A percentile compares a stretch with the other conserved stretches of the same genome.
Conservation (phyloP, 306 rosid species). For the Luffa acutangula region DNA sequence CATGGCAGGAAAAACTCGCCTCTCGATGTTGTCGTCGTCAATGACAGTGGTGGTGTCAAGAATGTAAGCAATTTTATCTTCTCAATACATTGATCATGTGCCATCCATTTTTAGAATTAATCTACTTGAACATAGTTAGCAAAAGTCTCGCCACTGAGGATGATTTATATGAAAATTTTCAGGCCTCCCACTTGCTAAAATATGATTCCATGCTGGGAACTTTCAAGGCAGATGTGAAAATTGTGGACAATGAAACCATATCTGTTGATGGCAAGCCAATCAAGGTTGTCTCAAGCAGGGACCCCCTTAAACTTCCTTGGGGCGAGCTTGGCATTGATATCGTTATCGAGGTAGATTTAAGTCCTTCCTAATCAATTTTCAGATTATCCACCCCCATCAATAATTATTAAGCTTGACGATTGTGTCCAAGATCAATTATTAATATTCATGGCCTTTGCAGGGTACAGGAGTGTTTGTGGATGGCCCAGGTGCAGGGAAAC, state of each 20-base stretch:
- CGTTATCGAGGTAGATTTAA: slow-evolving; percentile 69
- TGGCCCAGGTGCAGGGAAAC: slow-evolving; percentile 98
- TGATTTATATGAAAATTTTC: background rate
- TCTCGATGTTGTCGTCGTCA: slow-evolving; percentile 81
- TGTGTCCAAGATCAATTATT: background rate
- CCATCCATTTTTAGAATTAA: background rate
- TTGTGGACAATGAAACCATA: slow-evolving; percentile 55
- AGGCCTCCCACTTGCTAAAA: slow-evolving; percentile 84
- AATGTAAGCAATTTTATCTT: slow-evolving; percentile 38
- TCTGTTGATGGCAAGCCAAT: slow-evolving; percentile 84
- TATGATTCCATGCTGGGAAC: slow-evolving; percentile 93
- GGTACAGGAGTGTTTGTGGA: slow-evolving; percentile 99
- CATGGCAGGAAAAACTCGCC: slow-evolving; percentile 90
- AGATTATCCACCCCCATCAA: background rate
- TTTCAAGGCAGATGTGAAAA: slow-evolving; percentile 81
- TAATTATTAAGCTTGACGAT: background rate
- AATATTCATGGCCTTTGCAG: slow-evolving; percentile 26
- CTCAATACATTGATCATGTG: background rate
- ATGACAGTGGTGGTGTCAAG: slow-evolving; percentile 99
- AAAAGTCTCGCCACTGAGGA: background rate
- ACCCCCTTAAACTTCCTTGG: slow-evolving; percentile 98
- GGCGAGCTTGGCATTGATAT: slow-evolving; percentile 94
- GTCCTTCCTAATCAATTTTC: background rate
- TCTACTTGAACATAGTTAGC: background rate
- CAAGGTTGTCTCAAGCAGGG: slow-evolving; percentile 87